Evolutionary conservation across 495 filamentous ascomycete species (phyloP).

Genomic region (Hypomontagnella submonticulosa): DNA sequence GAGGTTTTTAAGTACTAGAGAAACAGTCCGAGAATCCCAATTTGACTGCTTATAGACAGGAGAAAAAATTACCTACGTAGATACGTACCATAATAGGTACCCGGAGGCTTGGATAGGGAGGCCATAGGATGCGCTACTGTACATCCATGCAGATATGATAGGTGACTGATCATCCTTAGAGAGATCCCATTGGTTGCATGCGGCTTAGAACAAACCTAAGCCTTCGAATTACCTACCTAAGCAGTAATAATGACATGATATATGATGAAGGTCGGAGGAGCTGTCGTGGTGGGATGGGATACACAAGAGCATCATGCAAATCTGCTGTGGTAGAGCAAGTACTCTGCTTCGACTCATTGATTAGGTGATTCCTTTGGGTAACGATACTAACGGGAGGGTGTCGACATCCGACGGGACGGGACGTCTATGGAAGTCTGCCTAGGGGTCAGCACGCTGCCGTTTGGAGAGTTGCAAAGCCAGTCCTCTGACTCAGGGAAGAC

Average conservation of each 20-base stretch:
- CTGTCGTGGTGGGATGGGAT: constrained; percentile 1
- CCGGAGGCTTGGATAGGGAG: no score
- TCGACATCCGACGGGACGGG: constrained; percentile 31
- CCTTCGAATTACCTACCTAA: neutral
- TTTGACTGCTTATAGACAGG: no score
- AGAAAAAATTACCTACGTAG: no score
- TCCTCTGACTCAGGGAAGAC: constrained; percentile 19
- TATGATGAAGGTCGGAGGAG: neutral
- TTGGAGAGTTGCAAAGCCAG: neutral
- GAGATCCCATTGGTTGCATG: constrained; percentile 25
- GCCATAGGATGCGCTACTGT: no score
- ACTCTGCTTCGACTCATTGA: constrained; percentile 13
- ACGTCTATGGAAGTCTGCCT: constrained; percentile 25
- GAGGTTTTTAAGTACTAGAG: no score
- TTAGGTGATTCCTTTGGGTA: constrained; percentile 9
- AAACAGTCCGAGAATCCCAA: no score
- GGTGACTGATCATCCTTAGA: constrained; percentile 11
- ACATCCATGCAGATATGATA: constrained; percentile 20
- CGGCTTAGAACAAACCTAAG: constrained; percentile 10
- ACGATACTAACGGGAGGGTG: constrained; percentile 31
- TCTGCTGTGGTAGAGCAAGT: constrained; percentile 15
- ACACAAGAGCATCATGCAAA: constrained; percentile 11
- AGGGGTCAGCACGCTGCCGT: constrained; percentile 9
- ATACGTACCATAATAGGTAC: no score
- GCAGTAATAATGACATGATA: constrained; percentile 6